Base-by-base conservation (phyloP, 2,329 filamentous ascomycete genomes). In the Venturia pyrina region DNA sequence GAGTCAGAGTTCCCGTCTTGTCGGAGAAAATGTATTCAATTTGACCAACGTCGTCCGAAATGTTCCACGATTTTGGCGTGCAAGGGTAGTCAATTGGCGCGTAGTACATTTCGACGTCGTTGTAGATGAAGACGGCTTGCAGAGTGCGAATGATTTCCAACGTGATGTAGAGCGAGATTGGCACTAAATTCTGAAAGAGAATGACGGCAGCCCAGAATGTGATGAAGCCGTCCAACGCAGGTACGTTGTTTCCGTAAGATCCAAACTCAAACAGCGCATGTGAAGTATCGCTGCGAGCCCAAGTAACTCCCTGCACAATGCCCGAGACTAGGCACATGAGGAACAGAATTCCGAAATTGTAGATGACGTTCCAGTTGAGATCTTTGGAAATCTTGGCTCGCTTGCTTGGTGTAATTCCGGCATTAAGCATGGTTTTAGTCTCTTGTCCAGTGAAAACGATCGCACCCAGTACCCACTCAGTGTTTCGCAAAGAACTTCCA, bases 1-100 rank as follows among this genome's bases (percentile, higher is more conserved):
- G 91, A 0, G 91, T 96, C 69, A 96, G 79, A 2, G 91, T 96
- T 67, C 91, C 91, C 0, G 91, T 96, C 78, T 96, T 96, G 81
- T 96, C 91, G 0, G 91, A 97, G 77, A 99, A 99, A 70, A 99
- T 96, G 80, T 98, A 99, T 77, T 98, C 95, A 68, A 99, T 96
- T 78, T 99, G 95, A 15, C 95, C 95, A 60, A 99, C 83, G 72
- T 99, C 96, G 73, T 99, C 95, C 0, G 93, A 98, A 63, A 99
- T 98, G 74, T 98, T 99, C 95, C 95, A 99, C 0, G 93, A 92
- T 74, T 98, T 98, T 5, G 96, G 95, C 13, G 96, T 91, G 74
- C 96, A 99, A 1, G 93, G 92, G 73, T 96, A 93, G 72, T 96
- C 92, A 69, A 97, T 87, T 72, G 87, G 87, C 66, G 95, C 95